phyloP scores from a whole-genome alignment of 139 green algal species.

The Auxenochlorella pyrenoidosa region DNA sequence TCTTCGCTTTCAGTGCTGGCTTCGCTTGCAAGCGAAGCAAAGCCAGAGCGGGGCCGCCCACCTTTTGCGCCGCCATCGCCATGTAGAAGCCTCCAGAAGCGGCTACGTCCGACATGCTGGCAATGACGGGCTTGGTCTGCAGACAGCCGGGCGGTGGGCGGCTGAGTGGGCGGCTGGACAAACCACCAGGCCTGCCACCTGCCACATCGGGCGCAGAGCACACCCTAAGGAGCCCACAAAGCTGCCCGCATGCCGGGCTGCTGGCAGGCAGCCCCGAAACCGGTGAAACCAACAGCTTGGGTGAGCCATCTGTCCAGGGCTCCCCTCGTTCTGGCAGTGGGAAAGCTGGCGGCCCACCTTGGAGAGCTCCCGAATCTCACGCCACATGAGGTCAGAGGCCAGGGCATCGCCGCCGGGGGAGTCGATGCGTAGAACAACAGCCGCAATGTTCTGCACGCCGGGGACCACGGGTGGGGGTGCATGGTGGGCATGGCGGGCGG shows the following conservation, averaged over 20 bases:
- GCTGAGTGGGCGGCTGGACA: neutral
- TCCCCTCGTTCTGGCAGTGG: no score
- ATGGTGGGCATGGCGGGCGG: neutral
- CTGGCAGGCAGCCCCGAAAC: neutral
- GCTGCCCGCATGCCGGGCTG: no score
- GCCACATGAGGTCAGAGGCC: conserved; percentile 96
- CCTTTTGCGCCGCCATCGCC: conserved; percentile 79
- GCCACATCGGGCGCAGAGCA: neutral
- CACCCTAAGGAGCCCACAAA: no score
- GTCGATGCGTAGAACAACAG: conserved; percentile 93
- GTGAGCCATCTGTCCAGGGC: neutral
- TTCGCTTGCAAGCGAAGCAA: neutral
- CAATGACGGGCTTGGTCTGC: conserved; percentile 91
- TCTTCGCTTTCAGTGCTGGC: no score
- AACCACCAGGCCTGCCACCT: neutral
- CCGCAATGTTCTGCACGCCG: conserved; percentile 40
- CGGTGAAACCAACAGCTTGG: neutral
- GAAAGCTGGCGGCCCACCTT: no score
- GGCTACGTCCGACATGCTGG: conserved; percentile 95
- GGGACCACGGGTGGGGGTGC: neutral
- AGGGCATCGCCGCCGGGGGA: conserved; percentile 91
- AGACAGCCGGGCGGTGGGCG: neutral
- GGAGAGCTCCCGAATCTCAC: conserved; percentile 70
- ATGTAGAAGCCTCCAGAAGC: conserved; percentile 96
- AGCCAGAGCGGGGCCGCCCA: conserved; percentile 43